Evolutionary conservation across 352 stramenopile genomes (phyloP).

Genomic region (Phytophthora citrophthora): DNA sequence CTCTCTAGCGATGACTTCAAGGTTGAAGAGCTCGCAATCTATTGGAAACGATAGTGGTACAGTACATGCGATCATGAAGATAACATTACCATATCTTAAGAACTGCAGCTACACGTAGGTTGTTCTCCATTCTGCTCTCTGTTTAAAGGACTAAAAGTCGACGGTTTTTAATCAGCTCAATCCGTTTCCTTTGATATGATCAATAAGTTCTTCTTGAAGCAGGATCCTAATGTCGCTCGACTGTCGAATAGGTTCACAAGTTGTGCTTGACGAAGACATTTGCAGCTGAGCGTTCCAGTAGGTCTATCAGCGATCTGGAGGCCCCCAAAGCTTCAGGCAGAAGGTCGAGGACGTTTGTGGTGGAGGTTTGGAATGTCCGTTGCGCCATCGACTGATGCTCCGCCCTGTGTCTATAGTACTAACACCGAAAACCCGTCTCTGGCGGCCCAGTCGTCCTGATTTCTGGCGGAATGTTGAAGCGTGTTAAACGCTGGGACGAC

Average conservation of each 20-base stretch:
- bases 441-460: background rate
- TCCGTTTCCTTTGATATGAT: too few relatives aligned
- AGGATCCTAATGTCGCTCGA: background rate
- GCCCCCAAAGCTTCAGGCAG: background rate
- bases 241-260: constrained; percentile 8
- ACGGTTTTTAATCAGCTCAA: too few relatives aligned
- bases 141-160: too few relatives aligned
- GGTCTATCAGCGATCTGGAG: background rate
- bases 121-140: too few relatives aligned
- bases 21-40: background rate
- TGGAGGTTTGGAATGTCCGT: background rate
- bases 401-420: constrained; percentile 5
- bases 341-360: background rate
- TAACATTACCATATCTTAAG: too few relatives aligned
- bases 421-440: constrained; percentile 17
- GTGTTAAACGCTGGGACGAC: constrained; percentile 12
- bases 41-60: background rate
- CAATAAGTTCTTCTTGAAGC: too few relatives aligned
- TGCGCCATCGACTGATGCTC: constrained; percentile 23
- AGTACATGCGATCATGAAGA: background rate
- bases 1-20: constrained; percentile 1
- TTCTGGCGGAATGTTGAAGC: constrained; percentile 1
- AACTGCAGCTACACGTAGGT: background rate
- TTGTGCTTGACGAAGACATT: constrained; percentile 5
- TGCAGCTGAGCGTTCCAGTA: constrained; percentile 3